Evolutionary conservation across 768 basidiomycete species (phyloP), one percentile per base, ranked within the genome.

Genomic region (Mycena galopus): DNA sequence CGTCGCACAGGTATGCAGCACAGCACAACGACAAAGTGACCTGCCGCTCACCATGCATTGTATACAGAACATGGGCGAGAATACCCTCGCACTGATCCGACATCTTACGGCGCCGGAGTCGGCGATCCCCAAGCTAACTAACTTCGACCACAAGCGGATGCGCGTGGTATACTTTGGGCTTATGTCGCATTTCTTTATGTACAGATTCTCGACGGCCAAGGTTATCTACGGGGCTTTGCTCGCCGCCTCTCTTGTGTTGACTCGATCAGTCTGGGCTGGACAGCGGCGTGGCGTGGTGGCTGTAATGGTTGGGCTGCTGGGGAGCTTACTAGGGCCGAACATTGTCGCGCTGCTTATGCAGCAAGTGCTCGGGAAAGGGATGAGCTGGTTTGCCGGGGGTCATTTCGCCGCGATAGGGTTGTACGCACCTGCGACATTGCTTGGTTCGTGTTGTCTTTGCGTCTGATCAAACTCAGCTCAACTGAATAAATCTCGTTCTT

Each of bases 361-460:
- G 30, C 78, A 79, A 6, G 87, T 90, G 0, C 79, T 96, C 25
- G 86, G 88, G 10, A 92, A 89, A 80, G 87, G 89, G 0, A 89
- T 97, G 89, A 94, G 93, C 76, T 98, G 96, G 96, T 98, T 95
- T 81, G 85, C 88, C 19, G 88, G 86, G 50, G 94, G 94, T 72
- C 87, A 91, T 74, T 86, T 87, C 12, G 83, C 89, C 14, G 86
- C 88, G 1, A 73, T 97, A 11, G 77, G 87, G 25, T 81, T 98
- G 25, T 99, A 95, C 77, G 93, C 87, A 3, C 94, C 95, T 17
- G 87, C 94, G 2, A 90, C 91, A 0, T 77, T 95, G 17, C 82
- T 93, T 17, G 95, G 95, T 93, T 74, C 35, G 89, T 82, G 53
- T 47, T 63, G 47, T 19, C n/a, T n/a, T n/a, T 7, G 44, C 44